These are phyloP conservation scores for Cyberlindnera amylophila DNA, from an alignment of 805 yeast species.

Conservation along the genomic window DNA sequence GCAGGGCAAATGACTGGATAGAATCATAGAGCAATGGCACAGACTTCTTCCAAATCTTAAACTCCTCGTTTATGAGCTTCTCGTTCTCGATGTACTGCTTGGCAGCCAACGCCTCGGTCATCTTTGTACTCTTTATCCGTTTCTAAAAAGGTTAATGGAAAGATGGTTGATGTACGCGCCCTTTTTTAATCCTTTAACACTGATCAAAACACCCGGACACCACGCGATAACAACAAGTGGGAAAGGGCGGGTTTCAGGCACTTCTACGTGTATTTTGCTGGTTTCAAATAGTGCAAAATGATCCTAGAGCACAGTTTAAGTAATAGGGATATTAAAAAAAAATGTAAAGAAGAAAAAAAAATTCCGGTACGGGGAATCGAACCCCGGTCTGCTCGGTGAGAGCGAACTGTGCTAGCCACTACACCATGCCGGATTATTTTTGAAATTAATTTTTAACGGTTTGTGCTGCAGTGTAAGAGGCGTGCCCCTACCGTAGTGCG, in stretches of 20 bases:
- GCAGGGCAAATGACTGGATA: constrained; percentile 55
- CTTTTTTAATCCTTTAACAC: no score
- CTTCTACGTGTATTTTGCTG: no score
- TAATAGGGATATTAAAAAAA: no score
- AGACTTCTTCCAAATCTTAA: constrained; percentile 78
- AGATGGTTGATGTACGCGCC: background rate
- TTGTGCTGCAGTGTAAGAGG: no score
- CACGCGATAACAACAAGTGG: background rate
- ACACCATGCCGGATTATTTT: constrained; percentile 29
- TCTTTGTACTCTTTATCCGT: constrained; percentile 1
- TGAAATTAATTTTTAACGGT: background rate
- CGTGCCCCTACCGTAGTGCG: no score
- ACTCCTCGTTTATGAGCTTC: constrained; percentile 71
- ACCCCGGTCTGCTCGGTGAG: constrained; percentile 34
- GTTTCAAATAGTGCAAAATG: no score
- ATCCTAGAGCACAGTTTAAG: no score
- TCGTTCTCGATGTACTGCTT: constrained; percentile 51
- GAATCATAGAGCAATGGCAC: constrained; percentile 73
- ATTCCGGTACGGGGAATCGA: constrained; percentile 34
- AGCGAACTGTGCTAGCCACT: constrained; percentile 33
- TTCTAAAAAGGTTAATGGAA: no score
- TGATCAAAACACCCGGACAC: constrained; percentile 1
- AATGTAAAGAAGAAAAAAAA: constrained; percentile 1
- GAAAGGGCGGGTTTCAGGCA: no score
- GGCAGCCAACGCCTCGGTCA: constrained; percentile 8